phyloP scores from a whole-genome alignment of 2,329 filamentous ascomycete genomes.

The Diaporthe vaccinii region DNA sequence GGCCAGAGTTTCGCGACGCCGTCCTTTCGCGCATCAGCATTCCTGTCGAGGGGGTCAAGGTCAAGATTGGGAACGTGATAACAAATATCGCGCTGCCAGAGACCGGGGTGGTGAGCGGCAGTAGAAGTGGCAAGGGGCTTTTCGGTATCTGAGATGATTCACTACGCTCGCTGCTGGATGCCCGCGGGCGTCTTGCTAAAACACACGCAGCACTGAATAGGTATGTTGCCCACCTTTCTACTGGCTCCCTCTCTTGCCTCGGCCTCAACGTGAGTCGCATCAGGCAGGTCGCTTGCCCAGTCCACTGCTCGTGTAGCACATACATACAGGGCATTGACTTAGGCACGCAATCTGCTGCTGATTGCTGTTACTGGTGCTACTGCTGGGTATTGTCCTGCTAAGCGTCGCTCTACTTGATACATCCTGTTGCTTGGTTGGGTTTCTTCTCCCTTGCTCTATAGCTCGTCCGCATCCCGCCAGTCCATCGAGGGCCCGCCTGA shows the following conservation, averaged over 20 bases:
- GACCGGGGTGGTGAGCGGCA: slow-evolving; percentile 9
- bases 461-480: slow-evolving; percentile 53
- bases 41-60: slow-evolving; percentile 73
- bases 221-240: neutral
- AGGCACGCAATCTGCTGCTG: slow-evolving; percentile 28
- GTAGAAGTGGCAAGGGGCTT: slow-evolving; percentile 10
- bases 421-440: neutral
- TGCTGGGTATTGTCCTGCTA: neutral
- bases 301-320: slow-evolving; percentile 1
- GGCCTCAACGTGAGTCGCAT: neutral
- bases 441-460: slow-evolving; percentile 49
- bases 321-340: neutral
- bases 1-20: slow-evolving; percentile 43
- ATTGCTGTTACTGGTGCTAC: neutral
- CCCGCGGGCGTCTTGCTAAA: neutral
- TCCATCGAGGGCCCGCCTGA: slow-evolving; percentile 11
- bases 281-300: neutral
- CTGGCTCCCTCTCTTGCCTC: neutral
- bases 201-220: neutral
- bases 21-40: slow-evolving; percentile 60
- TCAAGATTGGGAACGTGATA: slow-evolving; percentile 81
- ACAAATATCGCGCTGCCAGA: slow-evolving; percentile 59
- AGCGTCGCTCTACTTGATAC: neutral
- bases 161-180: neutral
- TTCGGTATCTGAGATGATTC: slow-evolving; percentile 35